Percentiles rank a stretch among this genome's conserved stretches.
These are phyloP conservation scores for Tolypocladium amazonense DNA, from an alignment of 2,329 filamentous ascomycete genomes.

Conservation along the genomic window DNA sequence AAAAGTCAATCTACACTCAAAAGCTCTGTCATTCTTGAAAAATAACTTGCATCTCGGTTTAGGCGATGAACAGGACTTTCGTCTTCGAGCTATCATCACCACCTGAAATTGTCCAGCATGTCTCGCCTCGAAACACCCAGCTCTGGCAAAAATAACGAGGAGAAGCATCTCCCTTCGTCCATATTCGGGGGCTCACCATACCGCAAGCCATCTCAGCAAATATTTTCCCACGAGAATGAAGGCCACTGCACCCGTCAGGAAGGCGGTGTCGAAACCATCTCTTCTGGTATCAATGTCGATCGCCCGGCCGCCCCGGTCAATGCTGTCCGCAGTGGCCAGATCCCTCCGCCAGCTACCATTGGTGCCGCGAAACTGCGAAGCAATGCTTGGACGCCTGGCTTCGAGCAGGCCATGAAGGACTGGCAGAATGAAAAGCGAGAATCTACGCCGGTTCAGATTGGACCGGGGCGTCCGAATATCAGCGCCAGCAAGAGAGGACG, in stretches of 20 bases:
- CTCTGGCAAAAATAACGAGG: not conserved
- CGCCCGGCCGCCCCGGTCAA: not conserved
- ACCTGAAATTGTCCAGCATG: too few relatives aligned
- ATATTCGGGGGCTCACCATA: not conserved
- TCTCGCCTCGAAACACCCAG: not conserved
- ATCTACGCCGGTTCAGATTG: not conserved
- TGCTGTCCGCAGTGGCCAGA: not conserved
- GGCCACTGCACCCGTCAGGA: not conserved
- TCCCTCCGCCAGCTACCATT: not conserved
- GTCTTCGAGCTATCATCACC: too few relatives aligned
- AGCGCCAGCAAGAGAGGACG: not conserved
- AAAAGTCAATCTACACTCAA: not conserved
- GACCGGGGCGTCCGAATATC: not conserved
- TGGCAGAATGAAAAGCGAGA: not conserved
- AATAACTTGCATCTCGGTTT: not conserved
- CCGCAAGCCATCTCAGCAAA: not conserved
- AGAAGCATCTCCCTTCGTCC: not conserved
- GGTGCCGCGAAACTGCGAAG: not conserved
- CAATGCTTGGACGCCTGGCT: not conserved
- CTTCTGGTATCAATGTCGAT: not conserved
- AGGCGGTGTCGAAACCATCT: not conserved
- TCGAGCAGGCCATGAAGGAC: constrained; percentile 1
- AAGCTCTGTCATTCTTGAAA: not conserved
- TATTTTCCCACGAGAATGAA: not conserved
- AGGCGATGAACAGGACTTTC: too few relatives aligned